Evolutionary conservation across 208 protist genomes (phyloP).

Genomic region (Kentomonas sorsogonicus): DNA sequence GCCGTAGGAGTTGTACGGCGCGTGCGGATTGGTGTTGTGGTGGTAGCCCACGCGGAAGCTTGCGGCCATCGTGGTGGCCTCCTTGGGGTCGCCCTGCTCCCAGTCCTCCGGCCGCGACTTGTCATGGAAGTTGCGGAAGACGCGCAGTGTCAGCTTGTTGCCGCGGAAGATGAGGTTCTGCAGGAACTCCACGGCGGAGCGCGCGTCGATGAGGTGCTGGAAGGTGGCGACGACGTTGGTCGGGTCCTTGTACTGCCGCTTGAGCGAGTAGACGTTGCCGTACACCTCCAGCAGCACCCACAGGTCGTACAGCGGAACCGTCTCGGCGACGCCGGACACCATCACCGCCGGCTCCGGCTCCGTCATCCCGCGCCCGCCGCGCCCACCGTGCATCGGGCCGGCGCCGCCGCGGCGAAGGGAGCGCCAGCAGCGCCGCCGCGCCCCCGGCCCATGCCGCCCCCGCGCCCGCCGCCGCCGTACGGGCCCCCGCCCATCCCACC

Average conservation of each 20-base stretch:
- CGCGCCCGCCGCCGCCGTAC: slow-evolving; percentile 12
- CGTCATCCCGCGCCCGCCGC: neutral
- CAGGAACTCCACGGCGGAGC: slow-evolving; percentile 63
- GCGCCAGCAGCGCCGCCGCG: slow-evolving; percentile 16
- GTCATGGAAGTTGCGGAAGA: slow-evolving; percentile 73
- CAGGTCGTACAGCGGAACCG: slow-evolving; percentile 64
- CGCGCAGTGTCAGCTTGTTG: slow-evolving; percentile 46
- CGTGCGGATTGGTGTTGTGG: slow-evolving; percentile 67
- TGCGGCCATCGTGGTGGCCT: slow-evolving; percentile 54
- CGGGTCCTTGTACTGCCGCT: slow-evolving; percentile 69
- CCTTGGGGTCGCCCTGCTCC: slow-evolving; percentile 65
- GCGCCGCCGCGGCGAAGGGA: slow-evolving; percentile 1
- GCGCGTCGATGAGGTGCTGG: slow-evolving; percentile 59
- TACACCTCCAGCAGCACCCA: slow-evolving; percentile 88
- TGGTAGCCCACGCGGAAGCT: slow-evolving; percentile 69
- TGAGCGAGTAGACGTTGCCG: slow-evolving; percentile 83
- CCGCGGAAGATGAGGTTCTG: slow-evolving; percentile 70
- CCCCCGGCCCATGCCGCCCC: slow-evolving; percentile 17
- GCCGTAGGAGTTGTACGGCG: slow-evolving; percentile 61
- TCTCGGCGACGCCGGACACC: slow-evolving; percentile 57
- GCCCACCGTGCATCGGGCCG: neutral
- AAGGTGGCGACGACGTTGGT: slow-evolving; percentile 77
- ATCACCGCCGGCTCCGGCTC: slow-evolving; percentile 49
- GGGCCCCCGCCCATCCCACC: slow-evolving; percentile 18
- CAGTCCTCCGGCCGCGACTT: slow-evolving; percentile 53